These are phyloP conservation scores for Escallonia rubra DNA, from an alignment of 129 eudicot species.

Conservation along the genomic window DNA sequence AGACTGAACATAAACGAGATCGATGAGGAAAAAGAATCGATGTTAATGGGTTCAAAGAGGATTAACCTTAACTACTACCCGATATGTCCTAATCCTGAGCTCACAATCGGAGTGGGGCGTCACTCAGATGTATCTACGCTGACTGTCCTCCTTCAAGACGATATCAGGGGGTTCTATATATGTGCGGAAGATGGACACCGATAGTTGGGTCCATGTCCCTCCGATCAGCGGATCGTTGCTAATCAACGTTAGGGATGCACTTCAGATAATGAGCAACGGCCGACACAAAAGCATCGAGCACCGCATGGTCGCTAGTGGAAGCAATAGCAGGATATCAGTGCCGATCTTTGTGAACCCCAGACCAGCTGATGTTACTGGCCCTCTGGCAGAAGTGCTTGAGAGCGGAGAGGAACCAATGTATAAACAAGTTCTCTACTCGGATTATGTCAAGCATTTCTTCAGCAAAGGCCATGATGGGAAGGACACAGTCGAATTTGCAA, in stretches of 20 bases:
- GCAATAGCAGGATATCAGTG: conserved; percentile 36
- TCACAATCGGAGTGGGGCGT: conserved; percentile 47
- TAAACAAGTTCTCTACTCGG: neutral
- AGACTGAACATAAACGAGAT: conserved; percentile 29
- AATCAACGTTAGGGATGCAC: conserved; percentile 52
- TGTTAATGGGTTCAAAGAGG: conserved; percentile 26
- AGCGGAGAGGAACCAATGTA: neutral
- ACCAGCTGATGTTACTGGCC: conserved; percentile 32
- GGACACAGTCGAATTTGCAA: neutral
- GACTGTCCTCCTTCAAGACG: conserved; percentile 60
- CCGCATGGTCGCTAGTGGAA: conserved; percentile 42
- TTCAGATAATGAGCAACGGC: conserved; percentile 59
- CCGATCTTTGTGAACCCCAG: conserved; percentile 46
- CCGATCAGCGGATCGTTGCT: conserved; percentile 40
- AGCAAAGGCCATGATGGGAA: conserved; percentile 1
- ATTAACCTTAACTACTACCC: conserved; percentile 53
- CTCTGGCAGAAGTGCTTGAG: neutral
- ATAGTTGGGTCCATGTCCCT: conserved; percentile 46
- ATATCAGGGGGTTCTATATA: conserved; percentile 50
- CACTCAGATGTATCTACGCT: conserved; percentile 58
- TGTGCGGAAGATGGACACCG: conserved; percentile 24
- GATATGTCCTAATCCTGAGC: conserved; percentile 51
- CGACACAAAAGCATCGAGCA: conserved; percentile 56
- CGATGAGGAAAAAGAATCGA: conserved; percentile 25
- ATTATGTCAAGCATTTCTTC: neutral